Evolutionary conservation across 768 basidiomycete species (phyloP).

Genomic region (Lactarius tabidus): DNA sequence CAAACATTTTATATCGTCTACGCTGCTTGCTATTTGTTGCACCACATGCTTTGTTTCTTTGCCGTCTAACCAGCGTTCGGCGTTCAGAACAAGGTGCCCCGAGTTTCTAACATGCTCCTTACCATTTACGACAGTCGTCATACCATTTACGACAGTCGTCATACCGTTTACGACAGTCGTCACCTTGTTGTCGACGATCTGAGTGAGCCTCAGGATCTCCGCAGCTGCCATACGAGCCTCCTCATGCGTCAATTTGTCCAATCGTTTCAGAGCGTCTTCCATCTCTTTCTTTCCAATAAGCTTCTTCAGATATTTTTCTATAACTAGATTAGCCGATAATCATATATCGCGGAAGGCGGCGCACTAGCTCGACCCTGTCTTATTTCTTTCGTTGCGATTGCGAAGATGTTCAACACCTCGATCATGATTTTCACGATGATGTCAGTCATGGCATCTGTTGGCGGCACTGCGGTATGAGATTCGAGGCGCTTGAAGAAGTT

Average conservation of each 20-base stretch:
- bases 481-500: neutral
- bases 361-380: neutral
- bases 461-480: neutral
- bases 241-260: neutral
- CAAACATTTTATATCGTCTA: neutral
- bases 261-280: neutral
- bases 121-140: neutral
- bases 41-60: neutral
- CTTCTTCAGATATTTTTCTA: neutral
- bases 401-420: neutral
- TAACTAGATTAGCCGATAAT: neutral
- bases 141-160: too few relatives aligned
- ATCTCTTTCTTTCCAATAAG: neutral
- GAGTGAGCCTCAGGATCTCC: neutral
- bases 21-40: neutral
- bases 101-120: neutral
- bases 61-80: neutral
- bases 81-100: neutral
- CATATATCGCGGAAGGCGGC: neutral
- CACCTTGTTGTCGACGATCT: neutral
- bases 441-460: neutral
- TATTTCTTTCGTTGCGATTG: neutral
- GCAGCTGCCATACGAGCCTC: neutral
- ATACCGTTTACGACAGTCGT: too few relatives aligned
- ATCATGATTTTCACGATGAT: neutral